These are phyloP conservation scores for Brettanomyces naardenensis DNA, from an alignment of 805 yeast species.

Conservation along the genomic window DNA sequence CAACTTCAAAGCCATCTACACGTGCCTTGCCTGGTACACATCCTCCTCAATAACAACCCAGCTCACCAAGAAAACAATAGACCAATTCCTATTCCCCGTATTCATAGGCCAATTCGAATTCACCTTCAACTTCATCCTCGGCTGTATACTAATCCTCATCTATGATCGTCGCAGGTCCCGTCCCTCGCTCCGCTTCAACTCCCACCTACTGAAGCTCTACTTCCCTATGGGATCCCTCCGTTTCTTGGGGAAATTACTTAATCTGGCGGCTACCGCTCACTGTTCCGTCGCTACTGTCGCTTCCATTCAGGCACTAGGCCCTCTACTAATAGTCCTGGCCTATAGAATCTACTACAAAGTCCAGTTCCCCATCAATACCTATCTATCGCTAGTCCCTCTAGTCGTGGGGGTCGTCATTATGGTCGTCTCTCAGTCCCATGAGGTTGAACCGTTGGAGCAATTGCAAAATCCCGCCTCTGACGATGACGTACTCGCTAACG, in stretches of 20 bases:
- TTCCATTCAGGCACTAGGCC: slow-evolving; percentile 61
- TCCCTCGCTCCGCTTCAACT: slow-evolving; percentile 22
- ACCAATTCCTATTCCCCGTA: slow-evolving; percentile 50
- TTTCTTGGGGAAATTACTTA: slow-evolving; percentile 54
- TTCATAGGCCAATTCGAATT: slow-evolving; percentile 62
- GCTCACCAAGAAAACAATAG: slow-evolving; percentile 47
- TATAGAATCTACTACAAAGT: slow-evolving; percentile 47
- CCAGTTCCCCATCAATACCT: slow-evolving; percentile 40
- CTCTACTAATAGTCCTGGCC: slow-evolving; percentile 49
- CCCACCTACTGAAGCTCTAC: slow-evolving; percentile 38
- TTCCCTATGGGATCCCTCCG: slow-evolving; percentile 62
- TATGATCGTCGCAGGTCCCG: not conserved
- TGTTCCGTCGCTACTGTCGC: slow-evolving; percentile 66
- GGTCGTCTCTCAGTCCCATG: slow-evolving; percentile 26
- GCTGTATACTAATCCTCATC: slow-evolving; percentile 2
- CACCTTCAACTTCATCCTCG: slow-evolving; percentile 35
- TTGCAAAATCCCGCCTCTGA: not conserved
- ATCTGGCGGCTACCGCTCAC: slow-evolving; percentile 55
- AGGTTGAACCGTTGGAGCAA: not conserved
- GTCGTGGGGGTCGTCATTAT: slow-evolving; percentile 45
- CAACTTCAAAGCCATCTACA: slow-evolving; percentile 29
- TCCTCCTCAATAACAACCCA: slow-evolving; percentile 61
- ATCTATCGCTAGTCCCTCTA: slow-evolving; percentile 43
- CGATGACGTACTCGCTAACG: not conserved
- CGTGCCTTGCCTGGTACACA: slow-evolving; percentile 54